Base-by-base conservation (phyloP, 768 basidiomycete species). In the Mrakia hoshinonis region DNA sequence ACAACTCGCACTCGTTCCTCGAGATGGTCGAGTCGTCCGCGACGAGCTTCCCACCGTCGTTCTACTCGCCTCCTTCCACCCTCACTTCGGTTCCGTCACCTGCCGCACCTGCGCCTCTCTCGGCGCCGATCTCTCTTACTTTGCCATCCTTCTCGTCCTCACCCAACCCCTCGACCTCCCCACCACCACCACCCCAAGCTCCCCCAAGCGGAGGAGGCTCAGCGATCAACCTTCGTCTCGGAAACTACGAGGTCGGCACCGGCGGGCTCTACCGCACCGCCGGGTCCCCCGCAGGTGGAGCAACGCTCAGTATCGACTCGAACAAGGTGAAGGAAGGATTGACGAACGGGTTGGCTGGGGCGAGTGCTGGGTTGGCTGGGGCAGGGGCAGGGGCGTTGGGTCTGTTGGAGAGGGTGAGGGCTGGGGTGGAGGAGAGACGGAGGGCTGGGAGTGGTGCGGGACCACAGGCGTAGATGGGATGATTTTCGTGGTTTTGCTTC, bases 1-100 rank as follows among this genome's bases (percentile, higher is more conserved):
- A 96, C 79, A 98, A 97, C 77, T 96, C 95, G 4, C 87, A 87
- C 31, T 90, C 88, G 92, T 96, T 90, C 80, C 81, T 97, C 51
- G 89, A 91, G 75, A 95, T 96, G 92, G 81, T 96, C 54, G 85
- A 87, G 61, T 82, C 87, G 24, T 88, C 90, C 4, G 80, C 80
- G 2, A 79, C 78, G 38, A 72, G 79, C 58, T 81, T 77, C 75
- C 79, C 78, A 39, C 76, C 79, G n/a, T 76, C 78, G 4, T 79
- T 82, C 47, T 80, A 79, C 72, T 73, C 67, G 10, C 67, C 72
- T 20, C 72, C 72, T 3, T 47, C 61, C 15, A 63, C 58, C 24
- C 51, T 73, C 22, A 52, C 67, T n/a, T 73, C 66, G 10, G 72
- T 68, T 24, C 5, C 72, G 20, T 24, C 71, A 31, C 67, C 70